Evolutionary conservation across 306 rosid genomes (phyloP).

Genomic region (Trichosanthes cucumerina): DNA sequence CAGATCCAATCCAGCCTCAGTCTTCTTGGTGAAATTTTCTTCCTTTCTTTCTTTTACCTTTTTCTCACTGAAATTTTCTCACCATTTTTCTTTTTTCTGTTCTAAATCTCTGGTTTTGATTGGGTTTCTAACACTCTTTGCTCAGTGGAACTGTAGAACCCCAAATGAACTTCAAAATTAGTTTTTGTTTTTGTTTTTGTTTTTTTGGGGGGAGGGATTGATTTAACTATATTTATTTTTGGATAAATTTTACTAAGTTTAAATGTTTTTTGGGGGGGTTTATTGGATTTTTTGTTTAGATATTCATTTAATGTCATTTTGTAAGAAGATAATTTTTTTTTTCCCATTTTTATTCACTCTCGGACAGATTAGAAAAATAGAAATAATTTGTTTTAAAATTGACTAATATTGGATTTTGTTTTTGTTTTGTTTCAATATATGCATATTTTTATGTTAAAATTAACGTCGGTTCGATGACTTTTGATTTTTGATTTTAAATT

Average conservation of each 20-base stretch:
- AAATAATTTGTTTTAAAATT: no score
- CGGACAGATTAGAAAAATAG: background rate
- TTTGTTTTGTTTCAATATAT: no score
- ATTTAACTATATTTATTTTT: background rate
- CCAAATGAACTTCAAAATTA: background rate
- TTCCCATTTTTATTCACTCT: background rate
- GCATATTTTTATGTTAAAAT: no score
- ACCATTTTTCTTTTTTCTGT: background rate
- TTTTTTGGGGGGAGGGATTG: no score
- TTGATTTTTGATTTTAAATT: no score
- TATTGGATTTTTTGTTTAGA: background rate
- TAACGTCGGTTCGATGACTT: no score
- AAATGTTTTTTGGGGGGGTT: no score
- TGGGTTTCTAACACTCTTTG: background rate
- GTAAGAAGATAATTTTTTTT: background rate
- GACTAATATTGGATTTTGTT: no score
- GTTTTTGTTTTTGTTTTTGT: background rate
- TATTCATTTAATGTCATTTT: background rate
- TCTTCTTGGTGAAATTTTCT: background rate
- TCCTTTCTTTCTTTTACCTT: background rate
- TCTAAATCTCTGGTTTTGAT: background rate
- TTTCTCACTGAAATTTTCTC: background rate
- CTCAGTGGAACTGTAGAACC: background rate
- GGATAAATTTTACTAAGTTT: background rate
- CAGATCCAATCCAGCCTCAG: slow-evolving; percentile 5